Percentiles rank a stretch among this genome's conserved stretches.
Conservation (phyloP, 306 rosid genomes). For the Lablab purpureus region DNA sequence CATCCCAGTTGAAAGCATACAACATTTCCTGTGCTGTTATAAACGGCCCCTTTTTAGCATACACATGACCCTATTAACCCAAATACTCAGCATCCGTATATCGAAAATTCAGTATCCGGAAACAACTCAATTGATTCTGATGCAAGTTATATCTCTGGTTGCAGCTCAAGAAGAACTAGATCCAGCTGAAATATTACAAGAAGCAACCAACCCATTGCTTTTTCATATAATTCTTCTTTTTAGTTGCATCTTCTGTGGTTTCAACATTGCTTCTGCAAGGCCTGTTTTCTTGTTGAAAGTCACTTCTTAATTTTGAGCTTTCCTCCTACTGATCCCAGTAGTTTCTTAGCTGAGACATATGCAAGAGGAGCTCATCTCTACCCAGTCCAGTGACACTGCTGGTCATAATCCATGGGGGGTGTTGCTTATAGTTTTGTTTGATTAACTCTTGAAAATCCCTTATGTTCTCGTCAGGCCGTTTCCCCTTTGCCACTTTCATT, state of each 20-base stretch:
- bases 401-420: slow-evolving; percentile 96
- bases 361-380: slow-evolving; percentile 87
- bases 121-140: slow-evolving; percentile 27
- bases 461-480: slow-evolving; percentile 81
- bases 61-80: slow-evolving; percentile 13
- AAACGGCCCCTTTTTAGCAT: neutral
- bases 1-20: slow-evolving; percentile 34
- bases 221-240: slow-evolving; percentile 30
- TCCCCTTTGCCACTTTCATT: slow-evolving; percentile 74
- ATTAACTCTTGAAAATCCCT: slow-evolving; percentile 82
- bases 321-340: slow-evolving; percentile 82
- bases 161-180: slow-evolving; percentile 34
- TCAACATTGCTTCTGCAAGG: slow-evolving; percentile 21
- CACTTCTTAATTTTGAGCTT: slow-evolving; percentile 6
- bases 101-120: slow-evolving; percentile 17
- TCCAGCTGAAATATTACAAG: slow-evolving; percentile 24
- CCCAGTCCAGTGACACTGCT: slow-evolving; percentile 91
- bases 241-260: slow-evolving; percentile 28
- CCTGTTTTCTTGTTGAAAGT: slow-evolving; percentile 1
- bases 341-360: slow-evolving; percentile 85
- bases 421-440: slow-evolving; percentile 66
- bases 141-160: slow-evolving; percentile 29
- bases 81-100: neutral
- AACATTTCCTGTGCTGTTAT: neutral
- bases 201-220: slow-evolving; percentile 1